These are phyloP conservation scores for Sphenostylis stenocarpa DNA, from an alignment of 306 rosid genomes.

Conservation along the genomic window DNA sequence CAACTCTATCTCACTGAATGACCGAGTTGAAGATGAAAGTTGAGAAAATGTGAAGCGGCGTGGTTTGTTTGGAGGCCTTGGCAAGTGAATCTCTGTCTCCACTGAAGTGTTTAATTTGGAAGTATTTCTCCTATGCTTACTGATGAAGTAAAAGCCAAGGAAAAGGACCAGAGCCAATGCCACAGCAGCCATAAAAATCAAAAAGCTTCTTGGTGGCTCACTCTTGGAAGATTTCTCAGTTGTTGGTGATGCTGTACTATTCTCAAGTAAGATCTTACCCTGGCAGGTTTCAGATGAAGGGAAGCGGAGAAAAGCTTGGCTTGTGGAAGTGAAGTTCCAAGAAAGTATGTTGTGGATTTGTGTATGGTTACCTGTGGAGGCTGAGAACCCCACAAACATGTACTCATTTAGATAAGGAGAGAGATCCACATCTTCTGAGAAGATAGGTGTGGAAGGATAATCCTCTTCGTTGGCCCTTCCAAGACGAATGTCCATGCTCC, in stretches of 20 bases:
- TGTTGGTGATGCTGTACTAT: neutral
- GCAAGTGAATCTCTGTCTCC: conserved; percentile 48
- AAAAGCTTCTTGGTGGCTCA: conserved; percentile 45
- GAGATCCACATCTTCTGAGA: conserved; percentile 47
- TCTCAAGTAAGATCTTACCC: conserved; percentile 51
- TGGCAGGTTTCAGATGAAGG: conserved; percentile 66
- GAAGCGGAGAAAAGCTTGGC: conserved; percentile 64
- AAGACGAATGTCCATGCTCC: conserved; percentile 60
- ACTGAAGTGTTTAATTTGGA: conserved; percentile 35
- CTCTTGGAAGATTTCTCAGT: conserved; percentile 15
- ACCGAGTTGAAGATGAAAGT: conserved; percentile 52
- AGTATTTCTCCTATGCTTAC: conserved; percentile 35
- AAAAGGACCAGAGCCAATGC: conserved; percentile 45
- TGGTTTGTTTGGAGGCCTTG: conserved; percentile 73
- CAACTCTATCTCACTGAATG: conserved; percentile 56
- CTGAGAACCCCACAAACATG: conserved; percentile 87
- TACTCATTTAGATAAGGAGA: conserved; percentile 60
- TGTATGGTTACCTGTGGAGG: conserved; percentile 72
- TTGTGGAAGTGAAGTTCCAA: conserved; percentile 67
- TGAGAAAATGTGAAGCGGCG: conserved; percentile 53
- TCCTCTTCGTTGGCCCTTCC: conserved; percentile 39
- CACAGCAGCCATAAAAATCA: conserved; percentile 56
- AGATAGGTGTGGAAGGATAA: conserved; percentile 53
- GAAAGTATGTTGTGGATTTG: conserved; percentile 72
- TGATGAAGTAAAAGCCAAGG: conserved; percentile 41